phyloP scores from a whole-genome alignment of 139 green algal genomes.

The Picochlorum sp. region DNA sequence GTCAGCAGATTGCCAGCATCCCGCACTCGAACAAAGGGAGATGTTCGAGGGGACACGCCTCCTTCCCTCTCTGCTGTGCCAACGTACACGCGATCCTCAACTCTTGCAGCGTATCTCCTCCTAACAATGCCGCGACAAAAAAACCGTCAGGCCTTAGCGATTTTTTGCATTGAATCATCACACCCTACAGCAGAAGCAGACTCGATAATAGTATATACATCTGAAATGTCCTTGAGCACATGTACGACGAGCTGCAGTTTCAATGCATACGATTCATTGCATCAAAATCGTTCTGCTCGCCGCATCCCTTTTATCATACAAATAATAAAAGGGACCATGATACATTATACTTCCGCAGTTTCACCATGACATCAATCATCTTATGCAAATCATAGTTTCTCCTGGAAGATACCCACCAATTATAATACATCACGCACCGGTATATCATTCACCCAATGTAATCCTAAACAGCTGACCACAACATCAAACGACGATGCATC shows the following conservation, averaged over 20 bases:
- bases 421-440: constrained; percentile 36
- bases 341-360: constrained; percentile 11
- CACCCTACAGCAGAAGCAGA: constrained; percentile 27
- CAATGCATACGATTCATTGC: neutral
- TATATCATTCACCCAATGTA: constrained; percentile 83
- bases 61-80: constrained; percentile 73
- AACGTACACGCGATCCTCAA: constrained; percentile 63
- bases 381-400: neutral
- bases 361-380: neutral
- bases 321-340: neutral
- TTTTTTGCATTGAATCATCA: constrained; percentile 49
- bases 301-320: neutral
- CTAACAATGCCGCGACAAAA: constrained; percentile 67
- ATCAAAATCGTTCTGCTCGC: neutral
- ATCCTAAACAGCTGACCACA: constrained; percentile 58
- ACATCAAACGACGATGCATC: constrained; percentile 26
- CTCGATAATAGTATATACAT: too few relatives aligned
- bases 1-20: constrained; percentile 71
- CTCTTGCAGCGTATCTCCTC: constrained; percentile 73
- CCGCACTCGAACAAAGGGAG: constrained; percentile 63
- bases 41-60: constrained; percentile 62
- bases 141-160: constrained; percentile 71
- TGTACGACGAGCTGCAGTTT: constrained; percentile 32
- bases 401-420: neutral
- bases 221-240: too few relatives aligned